Base-by-base conservation (phyloP, 2,329 filamentous ascomycete genomes). In the Xylaria sp. region DNA sequence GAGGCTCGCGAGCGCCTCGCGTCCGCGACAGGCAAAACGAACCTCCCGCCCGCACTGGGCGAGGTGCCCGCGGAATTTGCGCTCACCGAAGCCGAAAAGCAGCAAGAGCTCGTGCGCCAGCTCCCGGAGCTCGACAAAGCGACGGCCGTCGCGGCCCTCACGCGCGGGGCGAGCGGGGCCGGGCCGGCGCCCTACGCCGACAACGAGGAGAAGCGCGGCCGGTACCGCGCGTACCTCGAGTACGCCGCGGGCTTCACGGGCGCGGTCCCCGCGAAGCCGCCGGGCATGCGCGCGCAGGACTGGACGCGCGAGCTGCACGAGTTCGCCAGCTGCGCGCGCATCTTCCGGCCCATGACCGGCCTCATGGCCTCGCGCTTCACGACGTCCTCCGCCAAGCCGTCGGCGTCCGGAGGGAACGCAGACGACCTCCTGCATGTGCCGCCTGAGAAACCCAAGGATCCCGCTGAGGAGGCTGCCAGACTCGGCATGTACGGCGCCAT, bases 281-380 rank as follows among this genome's bases (percentile, higher is more conserved):
- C 72, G 1, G 71, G 72, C 4, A 75, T 80, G 70, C 84, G 81
- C 5, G 84, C 84, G 21, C 87, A 92, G 40, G 91, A 95, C 53
- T 97, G 91, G 87, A 75, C 88, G 33, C 87, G 87, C 58, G 95
- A 99, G 75, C 80, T 97, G 55, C 80, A 79, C 53, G 87, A 99
- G 71, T 97, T 97, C 66, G 78, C 79, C 67, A 82, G 81, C 62
- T 87, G 85, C 62, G 85, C 84, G 11, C 76, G 81, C 61, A 86
- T 98, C 19, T 99, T 98, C 80, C 94, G 91, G 74, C 95, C 95
- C 0, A 91, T 96, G 79, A 92, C 91, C 2, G 93, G 93, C 0
- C 83, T 92, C 65, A 98, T 99, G 92, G 95, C 94, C 15, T 92
- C 91, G 19, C 88, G 94, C 0, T 99, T 99, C 74, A 97, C 93